Conservation (phyloP, 2,329 filamentous ascomycete genomes). For the Exophiala sideris region DNA sequence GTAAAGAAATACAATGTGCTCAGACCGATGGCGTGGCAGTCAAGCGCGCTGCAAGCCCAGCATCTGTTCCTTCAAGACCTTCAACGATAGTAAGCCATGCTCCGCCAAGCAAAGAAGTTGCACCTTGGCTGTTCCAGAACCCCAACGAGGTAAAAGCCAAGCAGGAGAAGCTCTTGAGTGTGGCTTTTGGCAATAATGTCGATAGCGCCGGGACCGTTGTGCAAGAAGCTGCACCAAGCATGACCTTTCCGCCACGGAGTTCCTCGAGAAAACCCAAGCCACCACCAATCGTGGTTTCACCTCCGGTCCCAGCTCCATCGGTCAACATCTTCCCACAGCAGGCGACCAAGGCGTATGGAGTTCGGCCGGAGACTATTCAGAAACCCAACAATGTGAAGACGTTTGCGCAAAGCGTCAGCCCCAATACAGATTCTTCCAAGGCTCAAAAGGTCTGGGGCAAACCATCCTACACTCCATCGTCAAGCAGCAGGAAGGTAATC, state of each 20-base stretch:
- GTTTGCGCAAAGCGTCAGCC: constrained; percentile 18
- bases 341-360: constrained; percentile 9
- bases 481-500: constrained; percentile 27
- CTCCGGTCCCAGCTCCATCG: constrained; percentile 5
- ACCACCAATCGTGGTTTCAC: constrained; percentile 20
- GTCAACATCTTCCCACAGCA: not conserved
- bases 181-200: not conserved
- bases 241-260: constrained; percentile 17
- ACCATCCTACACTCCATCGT: constrained; percentile 20
- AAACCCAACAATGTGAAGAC: constrained; percentile 19
- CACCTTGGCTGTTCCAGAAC: constrained; percentile 20
- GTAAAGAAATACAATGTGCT: not conserved
- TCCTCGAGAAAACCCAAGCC: constrained; percentile 24
- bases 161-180: constrained; percentile 10
- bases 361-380: constrained; percentile 3
- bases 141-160: constrained; percentile 11
- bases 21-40: not conserved
- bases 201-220: not conserved
- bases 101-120: constrained; percentile 16
- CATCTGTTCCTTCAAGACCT: constrained; percentile 10
- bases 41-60: constrained; percentile 4
- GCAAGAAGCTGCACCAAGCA: not conserved
- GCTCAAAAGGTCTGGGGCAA: constrained; percentile 10
- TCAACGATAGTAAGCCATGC: constrained; percentile 15
- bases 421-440: constrained; percentile 9